Conservation (phyloP, 306 rosid species). For the Urtica urens region DNA sequence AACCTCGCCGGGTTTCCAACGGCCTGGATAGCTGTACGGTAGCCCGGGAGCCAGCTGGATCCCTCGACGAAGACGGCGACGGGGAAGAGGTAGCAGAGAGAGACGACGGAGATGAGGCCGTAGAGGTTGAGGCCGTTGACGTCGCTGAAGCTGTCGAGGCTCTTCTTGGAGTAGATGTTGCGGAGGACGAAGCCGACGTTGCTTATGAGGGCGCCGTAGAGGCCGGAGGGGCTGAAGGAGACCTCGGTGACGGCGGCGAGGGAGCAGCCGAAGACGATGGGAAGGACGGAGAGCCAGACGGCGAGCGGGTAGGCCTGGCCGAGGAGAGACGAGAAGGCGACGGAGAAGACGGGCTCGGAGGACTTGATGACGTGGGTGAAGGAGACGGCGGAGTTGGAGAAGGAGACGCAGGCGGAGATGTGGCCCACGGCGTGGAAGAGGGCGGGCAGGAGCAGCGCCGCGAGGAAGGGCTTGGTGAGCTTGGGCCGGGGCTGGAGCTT, state of each 20-base stretch:
- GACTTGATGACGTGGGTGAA: constrained; percentile 97
- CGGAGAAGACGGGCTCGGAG: constrained; percentile 84
- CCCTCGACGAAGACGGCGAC: constrained; percentile 85
- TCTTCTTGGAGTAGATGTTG: constrained; percentile 71
- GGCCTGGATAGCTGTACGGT: constrained; percentile 55
- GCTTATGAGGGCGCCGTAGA: constrained; percentile 83
- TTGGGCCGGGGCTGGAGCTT: constrained; percentile 80
- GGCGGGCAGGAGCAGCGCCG: constrained; percentile 92
- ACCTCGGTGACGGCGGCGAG: constrained; percentile 84
- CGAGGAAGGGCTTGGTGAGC: constrained; percentile 54
- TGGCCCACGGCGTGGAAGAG: constrained; percentile 93
- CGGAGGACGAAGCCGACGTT: constrained; percentile 85
- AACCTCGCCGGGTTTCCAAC: constrained; percentile 61
- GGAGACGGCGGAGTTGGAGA: constrained; percentile 92
- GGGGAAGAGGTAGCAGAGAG: constrained; percentile 65
- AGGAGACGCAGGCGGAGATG: constrained; percentile 87
- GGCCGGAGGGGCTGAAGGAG: constrained; percentile 70
- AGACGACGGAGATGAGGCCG: constrained; percentile 67
- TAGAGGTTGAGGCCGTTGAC: constrained; percentile 81
- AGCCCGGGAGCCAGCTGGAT: constrained; percentile 82
- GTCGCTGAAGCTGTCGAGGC: constrained; percentile 70
- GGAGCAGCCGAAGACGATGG: constrained; percentile 85
- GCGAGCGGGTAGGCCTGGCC: constrained; percentile 71
- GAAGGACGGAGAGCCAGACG: constrained; percentile 87
- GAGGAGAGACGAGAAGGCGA: constrained; percentile 53